Evolutionary conservation across 169 alveolate genomes (phyloP).

Genomic region (Theileria annulata): DNA sequence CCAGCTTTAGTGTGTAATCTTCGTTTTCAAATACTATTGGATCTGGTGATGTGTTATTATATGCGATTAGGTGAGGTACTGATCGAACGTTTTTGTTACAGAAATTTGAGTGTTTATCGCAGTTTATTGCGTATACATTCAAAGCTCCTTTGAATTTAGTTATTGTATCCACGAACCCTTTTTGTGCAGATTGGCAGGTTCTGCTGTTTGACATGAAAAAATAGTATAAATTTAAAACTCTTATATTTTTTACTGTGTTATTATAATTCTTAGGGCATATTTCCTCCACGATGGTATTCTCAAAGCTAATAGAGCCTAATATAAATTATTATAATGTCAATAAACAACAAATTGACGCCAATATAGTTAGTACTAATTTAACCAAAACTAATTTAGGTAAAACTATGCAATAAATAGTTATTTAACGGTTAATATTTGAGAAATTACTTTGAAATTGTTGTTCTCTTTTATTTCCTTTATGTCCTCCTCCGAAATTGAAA

Average conservation of each 20-base stretch:
- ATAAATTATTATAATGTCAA: neutral
- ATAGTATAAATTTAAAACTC: conserved; percentile 65
- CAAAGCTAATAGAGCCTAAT: conserved; percentile 42
- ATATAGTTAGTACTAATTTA: neutral
- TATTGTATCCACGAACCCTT: conserved; percentile 58
- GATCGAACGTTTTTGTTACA: conserved; percentile 49
- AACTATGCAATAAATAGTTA: neutral
- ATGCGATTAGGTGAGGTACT: conserved; percentile 71
- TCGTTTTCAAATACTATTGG: conserved; percentile 52
- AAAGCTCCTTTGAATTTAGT: conserved; percentile 73
- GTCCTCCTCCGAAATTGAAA: conserved; percentile 19
- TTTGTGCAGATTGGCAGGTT: conserved; percentile 68
- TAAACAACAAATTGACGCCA: neutral
- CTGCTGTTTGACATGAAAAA: conserved; percentile 79
- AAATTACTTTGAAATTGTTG: conserved; percentile 10
- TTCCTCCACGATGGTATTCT: conserved; percentile 67
- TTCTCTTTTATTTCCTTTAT: conserved; percentile 6
- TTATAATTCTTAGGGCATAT: conserved; percentile 45
- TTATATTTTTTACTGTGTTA: conserved; percentile 33
- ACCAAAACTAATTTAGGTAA: neutral
- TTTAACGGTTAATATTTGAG: neutral
- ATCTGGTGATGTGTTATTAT: conserved; percentile 35
- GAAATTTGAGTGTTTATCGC: conserved; percentile 60
- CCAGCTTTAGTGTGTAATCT: conserved; percentile 15
- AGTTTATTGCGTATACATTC: conserved; percentile 67